Base-by-base conservation (phyloP, 225 moss, liverwort and hornwort species). In the Pseudisothecium myosuroides region DNA sequence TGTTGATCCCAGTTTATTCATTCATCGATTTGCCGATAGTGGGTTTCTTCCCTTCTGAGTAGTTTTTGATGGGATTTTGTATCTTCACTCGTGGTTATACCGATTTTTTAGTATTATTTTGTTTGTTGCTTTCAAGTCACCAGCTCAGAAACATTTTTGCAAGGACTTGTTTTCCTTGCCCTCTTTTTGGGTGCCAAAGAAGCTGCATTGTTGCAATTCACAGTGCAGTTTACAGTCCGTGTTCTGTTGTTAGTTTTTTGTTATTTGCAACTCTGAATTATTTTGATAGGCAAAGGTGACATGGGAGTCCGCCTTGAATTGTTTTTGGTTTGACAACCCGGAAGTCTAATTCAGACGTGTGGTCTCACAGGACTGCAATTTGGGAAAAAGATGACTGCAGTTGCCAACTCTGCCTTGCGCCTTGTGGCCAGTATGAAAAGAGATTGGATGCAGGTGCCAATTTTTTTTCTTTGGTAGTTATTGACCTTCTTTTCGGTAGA, bases 371-470 rank as follows among this genome's bases (percentile, higher is more conserved):
- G 96, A 81, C 91, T 99, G 88, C 95, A 96, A 71, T 99, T 99
- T 92, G 99, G 99, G 63, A 96, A 96, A 86, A 97, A 96, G 89
- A 96, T 95, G 95, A 93, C 92, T 91, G 91, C 90, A 71, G 97
- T 99, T 89, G 95, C 99, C 59, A 96, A 97, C 85, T 94, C 91
- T 85, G 99, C 99, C 59, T 88, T 99, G 89, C 97, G 99, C 89
- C 93, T 99, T 91, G 99, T 99, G 85, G 97, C 99, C 72, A 96
- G 99, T 85, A 99, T 99, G 99, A 99, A 99, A 92, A 96, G 97
- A 72, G 95, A 99, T 91, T 99, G 99, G 99, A 99, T 99, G 99
- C 99, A 99, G 99, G 99, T 96, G 89, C 88, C 24, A 61, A 68
- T 72, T 62, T 49, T 82, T 87, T 87, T 66, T 86, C 20, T 68